A percentile compares a stretch with the other conserved stretches of the same genome.
phyloP scores from a whole-genome alignment of 2,329 filamentous ascomycete species.

The Botrytis paeoniae region DNA sequence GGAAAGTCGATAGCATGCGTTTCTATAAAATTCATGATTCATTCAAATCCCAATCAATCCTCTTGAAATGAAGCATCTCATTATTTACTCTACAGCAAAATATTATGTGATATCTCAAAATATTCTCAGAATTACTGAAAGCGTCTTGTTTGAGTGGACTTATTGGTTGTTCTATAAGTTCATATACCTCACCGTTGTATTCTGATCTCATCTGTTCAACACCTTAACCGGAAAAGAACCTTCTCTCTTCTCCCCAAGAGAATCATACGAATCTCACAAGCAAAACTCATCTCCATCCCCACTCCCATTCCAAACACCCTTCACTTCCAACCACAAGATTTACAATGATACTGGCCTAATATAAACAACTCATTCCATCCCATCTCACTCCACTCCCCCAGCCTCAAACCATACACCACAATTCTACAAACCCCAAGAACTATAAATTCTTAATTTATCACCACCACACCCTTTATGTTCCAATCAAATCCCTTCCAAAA shows the following conservation, averaged over 20 bases:
- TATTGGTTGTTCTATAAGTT: not conserved
- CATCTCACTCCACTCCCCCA: not conserved
- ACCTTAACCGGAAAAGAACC: rapidly evolving
- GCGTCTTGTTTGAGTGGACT: rapidly evolving
- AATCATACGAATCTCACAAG: not conserved
- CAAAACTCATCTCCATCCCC: not conserved
- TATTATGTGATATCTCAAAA: not conserved
- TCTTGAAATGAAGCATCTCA: not conserved
- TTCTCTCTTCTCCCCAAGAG: rapidly evolving
- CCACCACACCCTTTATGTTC: not conserved
- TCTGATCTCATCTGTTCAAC: rapidly evolving
- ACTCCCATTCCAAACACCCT: rapidly evolving
- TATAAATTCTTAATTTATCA: not conserved
- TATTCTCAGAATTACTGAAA: not conserved
- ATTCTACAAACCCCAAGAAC: not conserved
- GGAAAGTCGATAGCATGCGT: rapidly evolving
- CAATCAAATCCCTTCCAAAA: not conserved
- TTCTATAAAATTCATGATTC: not conserved
- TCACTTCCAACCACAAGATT: not conserved
- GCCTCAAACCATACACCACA: not conserved
- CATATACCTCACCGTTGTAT: not conserved
- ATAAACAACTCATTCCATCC: not conserved
- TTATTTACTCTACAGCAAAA: rapidly evolving
- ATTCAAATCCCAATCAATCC: not conserved
- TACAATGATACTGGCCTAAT: not conserved